Base-by-base conservation (phyloP, 1,284 basidiomycete genomes). In the Marasmius fiardii region DNA sequence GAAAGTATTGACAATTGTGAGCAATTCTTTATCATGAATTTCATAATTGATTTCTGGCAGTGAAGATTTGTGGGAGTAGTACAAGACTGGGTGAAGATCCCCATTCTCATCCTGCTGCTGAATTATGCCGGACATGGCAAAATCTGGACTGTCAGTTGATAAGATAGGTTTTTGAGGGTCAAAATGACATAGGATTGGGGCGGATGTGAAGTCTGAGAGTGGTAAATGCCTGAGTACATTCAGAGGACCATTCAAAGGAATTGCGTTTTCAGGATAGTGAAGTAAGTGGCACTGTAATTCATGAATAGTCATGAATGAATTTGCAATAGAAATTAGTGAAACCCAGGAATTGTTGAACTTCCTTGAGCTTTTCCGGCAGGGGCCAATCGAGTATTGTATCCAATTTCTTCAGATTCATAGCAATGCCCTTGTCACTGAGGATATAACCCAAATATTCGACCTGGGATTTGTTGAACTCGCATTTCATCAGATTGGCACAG, bases 371-470 rank as follows among this genome's bases (percentile, higher is more conserved):
- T 16, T 16, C 59, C 0, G 61, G 65, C 1, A 10, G 48, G 3
- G 64, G 65, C 65, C 66, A 68, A 2, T 56, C 51, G 20, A 47
- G 14, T 4, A 69, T 60, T 0, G 57, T 64, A 31, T 56, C 71
- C 0, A 81, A 56, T 61, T 82, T 82, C 1, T 51, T 59, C 0
- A 64, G 61, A 52, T 76, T 69, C 76, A 81, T 79, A 0, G 39
- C 26, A n/a, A 80, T 59, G 4, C 68, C 65, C 2, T 68, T 0
- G 24, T 48, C 0, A 4, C 49, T 35, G 20, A 55, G 16, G 2
- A 51, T 60, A 56, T 71, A 71, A 0, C 79, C 76, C 0, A 82
- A 67, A 64, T 74, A 82, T 26, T 77, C 70, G 12, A 74, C 67
- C 26, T 67, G 31, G 0, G 63, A 47, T 16, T 63, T 60, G 62